These are phyloP conservation scores for Taiozyma sp. DNA, from an alignment of 1,139 yeast genomes.

Conservation along the genomic window DNA sequence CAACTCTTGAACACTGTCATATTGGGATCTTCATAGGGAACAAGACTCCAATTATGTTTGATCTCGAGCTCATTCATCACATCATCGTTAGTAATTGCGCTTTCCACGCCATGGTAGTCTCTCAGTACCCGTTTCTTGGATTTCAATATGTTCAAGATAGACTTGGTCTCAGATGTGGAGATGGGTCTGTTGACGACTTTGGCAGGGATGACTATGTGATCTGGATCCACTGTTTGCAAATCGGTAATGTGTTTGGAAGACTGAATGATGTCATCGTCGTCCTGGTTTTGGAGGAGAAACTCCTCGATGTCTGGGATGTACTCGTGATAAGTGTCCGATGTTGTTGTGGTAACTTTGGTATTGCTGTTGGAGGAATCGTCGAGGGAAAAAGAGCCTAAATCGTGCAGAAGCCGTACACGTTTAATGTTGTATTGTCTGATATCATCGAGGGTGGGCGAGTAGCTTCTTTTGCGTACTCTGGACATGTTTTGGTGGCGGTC, in stretches of 20 bases:
- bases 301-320: slow-evolving; percentile 16
- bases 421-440: slow-evolving; percentile 16
- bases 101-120: neutral
- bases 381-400: slow-evolving; percentile 8
- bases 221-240: slow-evolving; percentile 1
- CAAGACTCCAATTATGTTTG: slow-evolving; percentile 4
- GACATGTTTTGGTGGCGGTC: neutral
- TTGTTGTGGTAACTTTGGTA: neutral
- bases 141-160: slow-evolving; percentile 4
- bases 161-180: neutral
- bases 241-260: slow-evolving; percentile 3
- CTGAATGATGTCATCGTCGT: slow-evolving; percentile 13
- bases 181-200: neutral
- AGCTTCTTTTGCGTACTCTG: slow-evolving; percentile 7
- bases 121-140: neutral
- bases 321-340: slow-evolving; percentile 3
- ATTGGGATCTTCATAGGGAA: slow-evolving; percentile 5
- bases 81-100: slow-evolving; percentile 3
- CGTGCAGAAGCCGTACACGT: slow-evolving; percentile 7
- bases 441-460: slow-evolving; percentile 17
- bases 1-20: slow-evolving; percentile 6
- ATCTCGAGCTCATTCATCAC: slow-evolving; percentile 3
- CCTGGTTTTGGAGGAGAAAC: slow-evolving; percentile 13
- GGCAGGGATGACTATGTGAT: slow-evolving; percentile 1
- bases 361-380: neutral